Conservation (phyloP, 129 eudicot genomes). For the Rutidosis leptorrhynchoides region DNA sequence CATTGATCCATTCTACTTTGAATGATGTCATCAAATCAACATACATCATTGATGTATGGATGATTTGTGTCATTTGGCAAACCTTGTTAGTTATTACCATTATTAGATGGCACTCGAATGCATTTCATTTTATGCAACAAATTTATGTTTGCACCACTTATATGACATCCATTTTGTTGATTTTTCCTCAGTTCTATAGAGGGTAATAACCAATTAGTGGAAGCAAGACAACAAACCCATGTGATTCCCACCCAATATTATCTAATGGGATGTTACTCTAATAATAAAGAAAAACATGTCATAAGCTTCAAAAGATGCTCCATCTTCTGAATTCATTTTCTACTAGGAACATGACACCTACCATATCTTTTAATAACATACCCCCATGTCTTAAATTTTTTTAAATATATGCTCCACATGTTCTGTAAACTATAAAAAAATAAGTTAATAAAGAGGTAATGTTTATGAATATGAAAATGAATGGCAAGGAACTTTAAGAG, state of each 20-base stretch:
- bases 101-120: conserved; percentile 3
- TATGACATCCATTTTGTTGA: not conserved
- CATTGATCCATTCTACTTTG: not conserved
- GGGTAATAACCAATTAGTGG: conserved; percentile 13
- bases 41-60: conserved; percentile 6
- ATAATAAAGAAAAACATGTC: not conserved
- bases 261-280: conserved; percentile 17
- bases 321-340: not conserved
- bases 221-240: conserved; percentile 21
- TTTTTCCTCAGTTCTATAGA: conserved; percentile 11
- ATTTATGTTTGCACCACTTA: conserved; percentile 5
- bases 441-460: not conserved
- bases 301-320: conserved; percentile 17
- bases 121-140: conserved; percentile 16
- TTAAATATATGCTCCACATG: conserved; percentile 14
- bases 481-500: not conserved
- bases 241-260: not conserved
- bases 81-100: not conserved
- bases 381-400: not conserved
- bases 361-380: not conserved
- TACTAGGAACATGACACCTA: conserved; percentile 7
- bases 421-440: not conserved
- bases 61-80: conserved; percentile 12
- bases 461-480: no score
- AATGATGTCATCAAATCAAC: conserved; percentile 7